Conservation (phyloP, 805 yeast species). For the Starmerella davenportii region DNA sequence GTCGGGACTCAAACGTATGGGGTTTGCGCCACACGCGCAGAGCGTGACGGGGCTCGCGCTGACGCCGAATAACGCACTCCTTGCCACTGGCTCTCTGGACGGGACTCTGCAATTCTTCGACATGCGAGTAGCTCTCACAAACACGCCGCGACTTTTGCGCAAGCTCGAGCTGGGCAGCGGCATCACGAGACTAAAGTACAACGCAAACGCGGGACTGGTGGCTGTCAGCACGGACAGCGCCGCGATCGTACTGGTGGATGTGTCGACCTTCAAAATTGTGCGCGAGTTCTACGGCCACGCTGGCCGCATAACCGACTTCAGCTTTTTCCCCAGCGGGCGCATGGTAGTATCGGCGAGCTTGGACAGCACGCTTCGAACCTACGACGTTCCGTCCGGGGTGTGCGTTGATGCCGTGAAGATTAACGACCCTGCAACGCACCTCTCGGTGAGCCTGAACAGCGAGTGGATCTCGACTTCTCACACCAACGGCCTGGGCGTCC, state of each 20-base stretch:
- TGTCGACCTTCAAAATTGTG: slow-evolving; percentile 61
- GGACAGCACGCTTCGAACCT: slow-evolving; percentile 79
- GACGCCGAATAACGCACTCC: slow-evolving; percentile 75
- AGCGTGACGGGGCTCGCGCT: slow-evolving; percentile 76
- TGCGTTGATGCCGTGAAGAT: slow-evolving; percentile 83
- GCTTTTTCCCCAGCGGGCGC: slow-evolving; percentile 86
- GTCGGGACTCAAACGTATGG: slow-evolving; percentile 69
- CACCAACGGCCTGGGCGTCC: slow-evolving; percentile 74
- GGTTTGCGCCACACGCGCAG: slow-evolving; percentile 39
- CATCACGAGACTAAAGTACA: slow-evolving; percentile 58
- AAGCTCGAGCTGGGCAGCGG: slow-evolving; percentile 57
- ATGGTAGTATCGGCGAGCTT: slow-evolving; percentile 75
- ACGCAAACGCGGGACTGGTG: slow-evolving; percentile 62
- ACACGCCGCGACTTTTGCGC: background rate
- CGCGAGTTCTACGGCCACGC: slow-evolving; percentile 81
- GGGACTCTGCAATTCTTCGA: slow-evolving; percentile 78
- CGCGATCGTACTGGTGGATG: slow-evolving; percentile 66
- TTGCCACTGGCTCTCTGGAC: slow-evolving; percentile 79
- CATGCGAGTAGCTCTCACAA: slow-evolving; percentile 44
- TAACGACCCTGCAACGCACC: slow-evolving; percentile 59
- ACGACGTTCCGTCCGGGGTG: slow-evolving; percentile 95
- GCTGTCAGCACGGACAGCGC: slow-evolving; percentile 79
- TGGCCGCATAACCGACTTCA: slow-evolving; percentile 71
- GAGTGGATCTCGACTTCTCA: slow-evolving; percentile 86
- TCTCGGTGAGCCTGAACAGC: slow-evolving; percentile 71